Conservation (phyloP, 2,329 filamentous ascomycete species). For the Colletotrichum endophyticum region DNA sequence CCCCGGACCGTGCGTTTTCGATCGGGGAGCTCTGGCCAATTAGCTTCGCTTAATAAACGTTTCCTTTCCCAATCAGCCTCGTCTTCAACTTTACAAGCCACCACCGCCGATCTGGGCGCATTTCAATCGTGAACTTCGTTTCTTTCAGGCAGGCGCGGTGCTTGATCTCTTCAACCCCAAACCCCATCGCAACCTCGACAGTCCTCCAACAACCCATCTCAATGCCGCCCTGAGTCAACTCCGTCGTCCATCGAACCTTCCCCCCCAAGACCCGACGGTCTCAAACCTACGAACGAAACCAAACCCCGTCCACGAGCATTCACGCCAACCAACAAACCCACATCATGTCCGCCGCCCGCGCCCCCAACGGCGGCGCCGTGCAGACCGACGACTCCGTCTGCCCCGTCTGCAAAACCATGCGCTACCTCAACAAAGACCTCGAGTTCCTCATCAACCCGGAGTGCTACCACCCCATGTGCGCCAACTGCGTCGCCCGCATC, state of each 20-base stretch:
- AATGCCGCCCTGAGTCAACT: neutral
- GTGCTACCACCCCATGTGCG: conserved; percentile 99
- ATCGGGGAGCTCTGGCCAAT: conserved; percentile 12
- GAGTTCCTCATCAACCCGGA: conserved; percentile 96
- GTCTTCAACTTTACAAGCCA: neutral
- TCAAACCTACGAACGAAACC: too few relatives aligned
- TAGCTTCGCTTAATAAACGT: neutral
- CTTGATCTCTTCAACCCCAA: neutral
- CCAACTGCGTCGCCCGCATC: conserved; percentile 91
- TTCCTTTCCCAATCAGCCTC: neutral
- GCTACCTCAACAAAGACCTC: conserved; percentile 94
- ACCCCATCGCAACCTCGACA: neutral
- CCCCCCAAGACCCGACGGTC: accelerated
- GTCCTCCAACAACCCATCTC: neutral
- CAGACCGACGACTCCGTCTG: conserved; percentile 72
- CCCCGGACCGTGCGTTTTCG: neutral
- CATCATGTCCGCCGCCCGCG: conserved; percentile 1
- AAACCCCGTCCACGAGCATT: neutral
- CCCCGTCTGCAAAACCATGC: conserved; percentile 95
- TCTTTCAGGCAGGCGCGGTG: neutral
- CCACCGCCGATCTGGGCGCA: neutral
- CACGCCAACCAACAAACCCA: neutral
- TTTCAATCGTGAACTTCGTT: neutral
- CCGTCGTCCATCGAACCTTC: neutral
- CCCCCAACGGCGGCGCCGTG: conserved; percentile 9